phyloP scores from a whole-genome alignment of 352 stramenopile genomes.

The Phytophthora cryptogea region DNA sequence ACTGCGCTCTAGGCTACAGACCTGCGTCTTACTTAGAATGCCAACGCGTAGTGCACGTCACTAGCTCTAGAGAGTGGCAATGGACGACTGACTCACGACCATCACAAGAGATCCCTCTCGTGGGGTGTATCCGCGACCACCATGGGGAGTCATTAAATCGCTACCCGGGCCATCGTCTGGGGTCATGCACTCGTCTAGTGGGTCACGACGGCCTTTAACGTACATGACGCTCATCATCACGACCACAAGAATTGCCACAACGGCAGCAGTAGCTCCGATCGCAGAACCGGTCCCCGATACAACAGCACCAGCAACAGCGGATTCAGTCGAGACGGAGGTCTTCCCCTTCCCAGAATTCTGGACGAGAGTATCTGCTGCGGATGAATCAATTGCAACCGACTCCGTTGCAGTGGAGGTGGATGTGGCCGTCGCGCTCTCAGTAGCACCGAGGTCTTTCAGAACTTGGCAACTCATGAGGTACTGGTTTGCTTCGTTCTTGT shows the following conservation, averaged over 20 bases:
- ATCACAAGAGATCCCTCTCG: constrained; percentile 35
- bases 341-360: constrained; percentile 3
- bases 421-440: constrained; percentile 9
- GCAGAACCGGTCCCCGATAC: not conserved
- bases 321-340: constrained; percentile 8
- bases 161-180: constrained; percentile 18
- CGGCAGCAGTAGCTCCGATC: constrained; percentile 11
- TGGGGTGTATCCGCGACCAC: constrained; percentile 26
- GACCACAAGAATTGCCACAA: constrained; percentile 31
- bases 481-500: constrained; percentile 67
- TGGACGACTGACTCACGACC: constrained; percentile 41
- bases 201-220: constrained; percentile 24
- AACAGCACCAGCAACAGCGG: not conserved
- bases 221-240: constrained; percentile 38
- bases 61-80: constrained; percentile 36
- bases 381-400: not conserved
- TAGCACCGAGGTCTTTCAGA: constrained; percentile 29
- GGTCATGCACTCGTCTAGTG: constrained; percentile 27
- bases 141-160: constrained; percentile 21
- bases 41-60: not conserved
- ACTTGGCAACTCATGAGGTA: constrained; percentile 62
- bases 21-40: constrained; percentile 1
- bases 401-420: constrained; percentile 4
- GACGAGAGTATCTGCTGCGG: not conserved
- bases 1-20: constrained; percentile 13